These are phyloP conservation scores for Filobasidium floriforme DNA, from an alignment of 768 basidiomycete genomes.

Conservation along the genomic window DNA sequence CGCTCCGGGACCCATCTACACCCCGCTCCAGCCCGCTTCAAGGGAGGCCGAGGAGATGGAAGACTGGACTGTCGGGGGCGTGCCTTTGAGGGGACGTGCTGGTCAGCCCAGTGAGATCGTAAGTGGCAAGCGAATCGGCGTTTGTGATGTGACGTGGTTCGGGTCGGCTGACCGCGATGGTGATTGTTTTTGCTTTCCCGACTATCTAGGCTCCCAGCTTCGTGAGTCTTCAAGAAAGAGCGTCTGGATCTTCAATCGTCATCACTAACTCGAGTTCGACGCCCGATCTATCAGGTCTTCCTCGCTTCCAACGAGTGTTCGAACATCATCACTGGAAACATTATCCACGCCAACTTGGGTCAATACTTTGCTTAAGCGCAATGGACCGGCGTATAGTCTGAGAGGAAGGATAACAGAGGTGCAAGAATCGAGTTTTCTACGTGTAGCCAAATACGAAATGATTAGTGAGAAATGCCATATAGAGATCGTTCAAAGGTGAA, in stretches of 20 bases:
- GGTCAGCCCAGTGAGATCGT: constrained; percentile 56
- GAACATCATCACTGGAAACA: constrained; percentile 34
- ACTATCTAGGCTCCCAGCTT: neutral
- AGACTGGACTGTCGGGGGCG: constrained; percentile 49
- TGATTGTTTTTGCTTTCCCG: neutral
- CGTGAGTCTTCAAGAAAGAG: neutral
- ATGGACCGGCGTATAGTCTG: neutral
- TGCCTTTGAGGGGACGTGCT: constrained; percentile 52
- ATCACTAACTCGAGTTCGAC: too few species aligned
- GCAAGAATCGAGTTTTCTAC: neutral
- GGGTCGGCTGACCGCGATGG: neutral
- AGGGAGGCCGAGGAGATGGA: constrained; percentile 56
- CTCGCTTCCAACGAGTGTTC: constrained; percentile 38
- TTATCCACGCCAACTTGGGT: constrained; percentile 36
- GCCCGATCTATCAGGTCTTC: constrained; percentile 42
- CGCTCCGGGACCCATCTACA: constrained; percentile 48
- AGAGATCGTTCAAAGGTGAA: too few species aligned
- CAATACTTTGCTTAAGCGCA: constrained; percentile 39
- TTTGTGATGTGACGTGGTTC: constrained; percentile 39
- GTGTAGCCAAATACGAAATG: neutral
- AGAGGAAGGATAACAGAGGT: too few species aligned
- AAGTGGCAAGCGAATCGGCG: neutral
- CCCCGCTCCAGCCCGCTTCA: constrained; percentile 56
- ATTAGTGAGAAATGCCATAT: too few species aligned
- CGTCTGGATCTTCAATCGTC: too few species aligned